Conservation (phyloP, 75 land plant species). For the Pinus taeda region DNA sequence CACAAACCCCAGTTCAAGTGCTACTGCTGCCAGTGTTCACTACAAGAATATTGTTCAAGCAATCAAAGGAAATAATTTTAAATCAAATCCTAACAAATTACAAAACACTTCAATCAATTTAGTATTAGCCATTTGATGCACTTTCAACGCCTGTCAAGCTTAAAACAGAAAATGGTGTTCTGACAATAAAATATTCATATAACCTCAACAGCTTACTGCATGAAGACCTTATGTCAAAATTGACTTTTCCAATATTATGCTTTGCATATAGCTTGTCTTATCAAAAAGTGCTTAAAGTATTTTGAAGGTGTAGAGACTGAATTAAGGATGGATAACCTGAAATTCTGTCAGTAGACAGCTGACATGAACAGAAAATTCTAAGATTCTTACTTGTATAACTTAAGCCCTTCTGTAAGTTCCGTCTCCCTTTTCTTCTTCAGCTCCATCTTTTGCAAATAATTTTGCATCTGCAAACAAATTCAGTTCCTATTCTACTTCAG, state of each 20-base stretch:
- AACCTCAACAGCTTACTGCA: background rate
- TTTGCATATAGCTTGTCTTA: background rate
- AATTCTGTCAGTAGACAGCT: background rate
- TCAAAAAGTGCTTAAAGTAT: background rate
- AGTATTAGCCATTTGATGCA: background rate
- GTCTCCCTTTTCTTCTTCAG: constrained; percentile 67
- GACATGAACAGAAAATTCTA: background rate
- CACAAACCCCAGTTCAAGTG: too few relatives aligned
- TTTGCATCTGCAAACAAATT: constrained; percentile 66
- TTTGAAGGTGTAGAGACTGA: background rate
- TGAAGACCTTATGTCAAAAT: background rate
- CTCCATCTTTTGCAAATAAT: constrained; percentile 69
- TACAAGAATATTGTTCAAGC: background rate
- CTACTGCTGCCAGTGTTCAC: background rate
- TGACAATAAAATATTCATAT: background rate
- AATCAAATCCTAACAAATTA: background rate
- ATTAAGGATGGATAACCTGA: background rate
- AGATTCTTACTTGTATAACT: constrained; percentile 64
- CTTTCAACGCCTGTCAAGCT: background rate
- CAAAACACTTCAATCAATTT: background rate
- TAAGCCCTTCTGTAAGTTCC: constrained; percentile 79
- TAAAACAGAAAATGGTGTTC: background rate
- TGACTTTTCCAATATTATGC: background rate
- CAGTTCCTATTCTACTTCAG: constrained; percentile 2
- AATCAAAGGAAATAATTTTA: background rate